Base-by-base conservation (phyloP, 768 basidiomycete species). In the Hygrocybe punicea region DNA sequence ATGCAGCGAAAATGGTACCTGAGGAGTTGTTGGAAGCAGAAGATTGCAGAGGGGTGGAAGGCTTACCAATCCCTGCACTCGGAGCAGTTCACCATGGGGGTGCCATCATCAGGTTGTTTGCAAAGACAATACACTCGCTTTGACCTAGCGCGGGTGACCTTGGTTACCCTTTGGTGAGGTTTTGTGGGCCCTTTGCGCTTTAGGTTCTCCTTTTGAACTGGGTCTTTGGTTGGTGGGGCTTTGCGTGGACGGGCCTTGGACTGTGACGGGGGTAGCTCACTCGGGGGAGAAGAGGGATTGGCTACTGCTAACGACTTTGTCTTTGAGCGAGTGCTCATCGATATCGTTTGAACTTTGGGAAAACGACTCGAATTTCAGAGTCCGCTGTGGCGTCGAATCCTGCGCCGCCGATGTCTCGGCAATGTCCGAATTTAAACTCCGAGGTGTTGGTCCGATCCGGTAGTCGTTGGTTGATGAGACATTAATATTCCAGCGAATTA, bases 1-100 rank as follows among this genome's bases (percentile, higher is more conserved):
- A 92, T 78, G 71, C 91, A 93, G n/a, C 73, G 71, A 63, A 93
- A 93, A 69, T 93, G 91, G 70, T 84, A 91, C 91, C 91, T 93
- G 53, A 4, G 25, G 51, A 55, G 57, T 34, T 35, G 24, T 16
- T 36, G 6, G 44, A 25, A 49, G 46, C 49, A 65, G 23, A 57
- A 25, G 39, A 21, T 24, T 51, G 53, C 46, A 53, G 17, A 17
- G 46, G 36, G 33, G 17, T n/a, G 16, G 42, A 51, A 44, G 10
- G 70, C 76, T 48, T 59, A 78, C 91, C 91, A 92, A 60, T 85
- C 84, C 23, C 73, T 77, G 68, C 91, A 93, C 51, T 80, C 75
- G 23, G 82, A 78, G 66, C 91, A 93, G 35, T 73, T 74, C 49
- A 93, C 85, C 90, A 92, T 91, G 11, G 90, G 89, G 6, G 86